Base-by-base conservation (phyloP, 2,329 filamentous ascomycete species). In the Penicillium oxalicum region DNA sequence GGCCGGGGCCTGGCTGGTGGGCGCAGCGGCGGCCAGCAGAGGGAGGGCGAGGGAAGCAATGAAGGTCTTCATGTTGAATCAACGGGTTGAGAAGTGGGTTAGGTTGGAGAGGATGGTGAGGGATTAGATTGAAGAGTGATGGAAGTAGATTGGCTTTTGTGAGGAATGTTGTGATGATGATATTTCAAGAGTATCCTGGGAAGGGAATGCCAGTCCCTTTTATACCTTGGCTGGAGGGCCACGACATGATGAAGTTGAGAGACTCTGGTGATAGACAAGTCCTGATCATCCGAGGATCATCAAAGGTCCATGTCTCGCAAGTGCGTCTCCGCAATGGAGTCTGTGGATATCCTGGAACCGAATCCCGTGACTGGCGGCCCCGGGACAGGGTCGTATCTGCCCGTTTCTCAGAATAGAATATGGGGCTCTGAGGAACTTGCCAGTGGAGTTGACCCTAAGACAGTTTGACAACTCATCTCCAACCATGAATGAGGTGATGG, bases 21-120 rank as follows among this genome's bases (percentile, higher is more conserved):
- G 62, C 11, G 55, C 60, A n/a, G 62, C 59, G 25, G 57, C 53
- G 3, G 60, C 61, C 46, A 63, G 43, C 9, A 65, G 49, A 40
- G 62, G 62, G n/a, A 64, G 58, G 34, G 53, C 52, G 25, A 65
- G 47, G 36, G 57, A 48, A 18, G 54, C 48, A 41, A 59, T 25
- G 25, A 55, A 50, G 53, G 58, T 34, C 53, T 65, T 65, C 61
- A 64, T 65, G 5, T 25, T 61, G 56, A 40, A 47, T 8, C 7
- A 13, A 13, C 13, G 37, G 34, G n/a, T 25, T n/a, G 6, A 28
- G 27, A 29, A 4, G n/a, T 35, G 34, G 5, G 32, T 9, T 12
- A 11, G 29, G 39, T 11, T 13, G 41, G 36, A 38, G 40, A 27
- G 29, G 28, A 7, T 24, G 13, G 24, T 8, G 13, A 9, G 3